Conservation (phyloP, 768 basidiomycete genomes). For the Grammothele lineata region DNA sequence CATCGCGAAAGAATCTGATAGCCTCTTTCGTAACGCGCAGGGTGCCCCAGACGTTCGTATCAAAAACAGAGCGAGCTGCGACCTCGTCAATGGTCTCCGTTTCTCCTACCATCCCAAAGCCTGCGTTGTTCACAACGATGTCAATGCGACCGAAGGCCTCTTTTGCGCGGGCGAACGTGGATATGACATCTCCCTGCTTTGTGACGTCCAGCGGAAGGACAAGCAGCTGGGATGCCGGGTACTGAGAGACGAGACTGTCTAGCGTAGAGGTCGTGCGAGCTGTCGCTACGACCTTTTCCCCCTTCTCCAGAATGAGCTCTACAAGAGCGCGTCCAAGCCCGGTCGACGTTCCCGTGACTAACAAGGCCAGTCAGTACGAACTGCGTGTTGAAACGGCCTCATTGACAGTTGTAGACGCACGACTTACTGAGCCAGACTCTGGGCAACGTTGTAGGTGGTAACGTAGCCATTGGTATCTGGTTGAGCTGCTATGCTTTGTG, state of each 20-base stretch:
- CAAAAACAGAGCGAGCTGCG: conserved; percentile 16
- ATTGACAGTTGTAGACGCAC: no score
- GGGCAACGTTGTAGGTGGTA: neutral
- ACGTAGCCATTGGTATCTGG: no score
- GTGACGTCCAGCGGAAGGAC: conserved; percentile 23
- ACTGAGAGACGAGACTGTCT: conserved; percentile 16
- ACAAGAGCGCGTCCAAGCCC: conserved; percentile 22
- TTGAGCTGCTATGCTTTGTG: no score
- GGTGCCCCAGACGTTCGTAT: conserved; percentile 26
- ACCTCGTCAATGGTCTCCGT: conserved; percentile 17
- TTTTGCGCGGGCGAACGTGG: conserved; percentile 17
- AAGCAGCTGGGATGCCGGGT: conserved; percentile 13
- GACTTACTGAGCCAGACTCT: conserved; percentile 19
- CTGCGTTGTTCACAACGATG: conserved; percentile 27
- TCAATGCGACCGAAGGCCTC: conserved; percentile 21
- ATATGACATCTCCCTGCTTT: conserved; percentile 3
- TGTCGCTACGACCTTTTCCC: conserved; percentile 23
- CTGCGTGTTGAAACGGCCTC: no score
- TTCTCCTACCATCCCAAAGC: conserved; percentile 13
- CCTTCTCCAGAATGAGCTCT: conserved; percentile 18
- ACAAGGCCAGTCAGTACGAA: neutral
- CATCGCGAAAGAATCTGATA: conserved; percentile 32
- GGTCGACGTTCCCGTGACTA: conserved; percentile 23
- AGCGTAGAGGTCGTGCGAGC: conserved; percentile 20
- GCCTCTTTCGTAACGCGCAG: conserved; percentile 29